Conservation (phyloP, 2,329 filamentous ascomycete genomes). For the Pseudocercospora pini-densiflorae region DNA sequence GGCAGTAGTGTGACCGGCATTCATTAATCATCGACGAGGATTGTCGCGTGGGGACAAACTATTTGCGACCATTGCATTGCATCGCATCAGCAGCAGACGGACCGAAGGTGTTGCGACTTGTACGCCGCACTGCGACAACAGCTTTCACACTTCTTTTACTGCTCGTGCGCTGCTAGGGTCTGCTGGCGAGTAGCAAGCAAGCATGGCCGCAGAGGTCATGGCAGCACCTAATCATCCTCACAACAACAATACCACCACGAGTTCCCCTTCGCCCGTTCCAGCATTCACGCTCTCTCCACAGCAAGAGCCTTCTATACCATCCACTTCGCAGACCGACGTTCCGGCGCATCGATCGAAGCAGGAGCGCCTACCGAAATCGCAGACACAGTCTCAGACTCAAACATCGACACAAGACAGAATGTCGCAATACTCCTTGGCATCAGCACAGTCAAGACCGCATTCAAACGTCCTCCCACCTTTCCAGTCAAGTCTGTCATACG, state of each 20-base stretch:
- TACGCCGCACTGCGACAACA: not conserved
- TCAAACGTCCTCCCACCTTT: constrained; percentile 84
- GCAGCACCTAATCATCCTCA: constrained; percentile 1
- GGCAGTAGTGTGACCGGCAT: not conserved
- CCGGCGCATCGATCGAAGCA: constrained; percentile 17
- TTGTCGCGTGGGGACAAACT: constrained; percentile 2
- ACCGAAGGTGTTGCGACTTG: not conserved
- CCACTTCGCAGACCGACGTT: constrained; percentile 7
- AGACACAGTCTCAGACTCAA: constrained; percentile 49
- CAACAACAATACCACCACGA: constrained; percentile 4
- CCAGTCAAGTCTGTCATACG: constrained; percentile 83
- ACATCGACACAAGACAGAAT: constrained; percentile 71
- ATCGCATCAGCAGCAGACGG: not conserved
- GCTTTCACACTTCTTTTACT: not conserved
- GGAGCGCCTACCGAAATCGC: constrained; percentile 9
- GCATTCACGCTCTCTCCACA: constrained; percentile 11
- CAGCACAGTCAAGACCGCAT: constrained; percentile 69
- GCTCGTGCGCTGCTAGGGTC: not conserved
- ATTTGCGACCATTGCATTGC: not conserved
- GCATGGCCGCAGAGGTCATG: constrained; percentile 10
- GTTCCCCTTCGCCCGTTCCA: constrained; percentile 14
- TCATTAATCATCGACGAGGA: constrained; percentile 7
- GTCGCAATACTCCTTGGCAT: constrained; percentile 77
- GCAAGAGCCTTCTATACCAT: constrained; percentile 5
- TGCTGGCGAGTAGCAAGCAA: not conserved